Percentiles rank a stretch among this genome's conserved stretches.
Conservation (phyloP, 352 stramenopile genomes). For the Bremia lactucae region DNA sequence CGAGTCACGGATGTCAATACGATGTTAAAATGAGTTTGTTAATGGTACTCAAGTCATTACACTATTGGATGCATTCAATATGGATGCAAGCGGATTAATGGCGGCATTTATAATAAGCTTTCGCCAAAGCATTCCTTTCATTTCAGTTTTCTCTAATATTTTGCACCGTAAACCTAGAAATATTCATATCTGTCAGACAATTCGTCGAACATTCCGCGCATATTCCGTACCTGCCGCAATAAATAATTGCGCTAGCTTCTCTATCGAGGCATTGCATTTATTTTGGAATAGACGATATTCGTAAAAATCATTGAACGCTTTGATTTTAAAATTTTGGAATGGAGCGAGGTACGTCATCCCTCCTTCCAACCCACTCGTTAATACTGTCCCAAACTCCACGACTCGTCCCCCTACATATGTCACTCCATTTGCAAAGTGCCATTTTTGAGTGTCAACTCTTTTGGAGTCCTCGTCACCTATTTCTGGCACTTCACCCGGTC, state of each 20-base stretch:
- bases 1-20: neutral
- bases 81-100: constrained; percentile 62
- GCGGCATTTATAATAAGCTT: constrained; percentile 76
- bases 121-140: constrained; percentile 59
- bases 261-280: constrained; percentile 9
- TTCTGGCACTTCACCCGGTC: constrained; percentile 31
- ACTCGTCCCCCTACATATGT: constrained; percentile 53
- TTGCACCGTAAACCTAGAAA: constrained; percentile 40
- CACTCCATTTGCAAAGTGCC: constrained; percentile 48
- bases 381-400: constrained; percentile 28
- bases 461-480: neutral
- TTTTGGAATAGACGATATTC: too few species aligned
- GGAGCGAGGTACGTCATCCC: constrained; percentile 47
- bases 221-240: constrained; percentile 26
- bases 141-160: constrained; percentile 25
- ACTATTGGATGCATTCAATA: constrained; percentile 47
- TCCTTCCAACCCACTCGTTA: constrained; percentile 34
- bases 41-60: constrained; percentile 10
- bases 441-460: constrained; percentile 5
- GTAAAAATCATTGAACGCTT: neutral
- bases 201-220: neutral
- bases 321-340: constrained; percentile 3
- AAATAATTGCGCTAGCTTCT: constrained; percentile 25
- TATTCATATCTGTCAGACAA: neutral
- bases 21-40: neutral